Evolutionary conservation across 352 stramenopile genomes (phyloP).

Genomic region (Phytophthora idaei): DNA sequence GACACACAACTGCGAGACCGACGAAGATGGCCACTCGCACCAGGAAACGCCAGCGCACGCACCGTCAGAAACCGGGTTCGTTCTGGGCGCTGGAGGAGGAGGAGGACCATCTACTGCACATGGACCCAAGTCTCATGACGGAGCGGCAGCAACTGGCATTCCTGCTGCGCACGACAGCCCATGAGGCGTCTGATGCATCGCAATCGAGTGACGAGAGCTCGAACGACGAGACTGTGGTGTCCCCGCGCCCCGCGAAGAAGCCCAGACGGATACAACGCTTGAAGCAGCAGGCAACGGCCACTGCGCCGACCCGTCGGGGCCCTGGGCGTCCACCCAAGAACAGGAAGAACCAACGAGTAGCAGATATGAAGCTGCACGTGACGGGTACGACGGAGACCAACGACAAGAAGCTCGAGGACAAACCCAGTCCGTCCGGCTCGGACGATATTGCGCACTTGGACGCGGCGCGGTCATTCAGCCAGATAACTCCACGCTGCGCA

Average conservation of each 20-base stretch:
- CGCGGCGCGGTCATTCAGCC: slow-evolving; percentile 22
- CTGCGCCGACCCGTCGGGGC: slow-evolving; percentile 18
- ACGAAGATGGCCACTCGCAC: slow-evolving; percentile 23
- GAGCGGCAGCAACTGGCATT: slow-evolving; percentile 83
- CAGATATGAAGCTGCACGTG: slow-evolving; percentile 15
- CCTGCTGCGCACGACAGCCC: slow-evolving; percentile 68
- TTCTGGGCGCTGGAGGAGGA: slow-evolving; percentile 22
- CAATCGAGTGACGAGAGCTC: slow-evolving; percentile 38
- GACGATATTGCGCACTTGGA: slow-evolving; percentile 54
- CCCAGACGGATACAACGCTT: slow-evolving; percentile 10
- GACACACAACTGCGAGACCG: slow-evolving; percentile 4
- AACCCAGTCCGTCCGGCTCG: slow-evolving; percentile 52
- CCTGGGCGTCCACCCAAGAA: slow-evolving; percentile 34
- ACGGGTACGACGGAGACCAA: slow-evolving; percentile 5
- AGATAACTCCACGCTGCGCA: slow-evolving; percentile 61
- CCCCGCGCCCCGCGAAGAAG: slow-evolving; percentile 23
- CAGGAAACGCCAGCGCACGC: slow-evolving; percentile 26
- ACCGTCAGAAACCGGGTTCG: slow-evolving; percentile 9
- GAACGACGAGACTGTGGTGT: slow-evolving; percentile 26
- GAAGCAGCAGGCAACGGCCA: slow-evolving; percentile 1
- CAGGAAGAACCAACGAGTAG: slow-evolving; percentile 23
- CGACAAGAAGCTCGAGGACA: slow-evolving; percentile 6
- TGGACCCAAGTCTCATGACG: slow-evolving; percentile 79
- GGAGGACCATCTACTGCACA: slow-evolving; percentile 27
- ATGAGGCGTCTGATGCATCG: slow-evolving; percentile 45